These are phyloP conservation scores for Skeletonema costatum DNA, from an alignment of 108 stramenopile species.

Conservation along the genomic window DNA sequence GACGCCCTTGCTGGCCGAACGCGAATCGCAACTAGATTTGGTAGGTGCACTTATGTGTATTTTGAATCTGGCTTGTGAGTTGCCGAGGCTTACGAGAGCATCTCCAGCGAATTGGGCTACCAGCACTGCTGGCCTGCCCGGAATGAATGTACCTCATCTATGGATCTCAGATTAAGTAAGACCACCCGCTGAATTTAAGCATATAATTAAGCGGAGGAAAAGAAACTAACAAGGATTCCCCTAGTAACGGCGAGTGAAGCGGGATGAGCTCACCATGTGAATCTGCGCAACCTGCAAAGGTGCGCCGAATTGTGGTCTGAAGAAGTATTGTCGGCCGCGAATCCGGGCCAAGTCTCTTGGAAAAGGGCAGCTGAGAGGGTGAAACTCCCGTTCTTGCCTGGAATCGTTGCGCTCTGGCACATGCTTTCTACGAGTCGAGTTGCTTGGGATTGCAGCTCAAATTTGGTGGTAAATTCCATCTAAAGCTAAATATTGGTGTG, in stretches of 20 bases:
- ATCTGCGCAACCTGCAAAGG: slow-evolving; percentile 59
- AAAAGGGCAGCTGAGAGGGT: slow-evolving; percentile 92
- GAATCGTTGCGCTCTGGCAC: slow-evolving; percentile 52
- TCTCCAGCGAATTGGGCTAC: not conserved
- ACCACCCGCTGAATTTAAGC: slow-evolving; percentile 97
- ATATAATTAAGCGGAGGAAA: slow-evolving; percentile 98
- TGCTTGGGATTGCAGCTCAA: slow-evolving; percentile 97
- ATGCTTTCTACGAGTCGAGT: slow-evolving; percentile 88
- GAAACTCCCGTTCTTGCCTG: slow-evolving; percentile 91
- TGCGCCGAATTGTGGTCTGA: slow-evolving; percentile 90
- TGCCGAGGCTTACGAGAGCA: too few relatives aligned
- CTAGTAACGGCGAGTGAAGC: slow-evolving; percentile 96
- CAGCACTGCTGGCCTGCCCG: not conserved
- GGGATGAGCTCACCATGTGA: slow-evolving; percentile 89
- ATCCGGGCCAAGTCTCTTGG: slow-evolving; percentile 87
- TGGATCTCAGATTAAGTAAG: slow-evolving; percentile 86
- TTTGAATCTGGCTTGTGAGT: too few relatives aligned
- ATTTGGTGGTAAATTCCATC: slow-evolving; percentile 97
- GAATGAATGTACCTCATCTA: slow-evolving; percentile 25
- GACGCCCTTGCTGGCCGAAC: too few relatives aligned
- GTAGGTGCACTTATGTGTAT: too few relatives aligned
- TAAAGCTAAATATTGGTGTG: slow-evolving; percentile 94
- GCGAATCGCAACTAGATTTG: too few relatives aligned
- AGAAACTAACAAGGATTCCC: slow-evolving; percentile 97
- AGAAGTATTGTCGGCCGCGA: too few relatives aligned